Percentiles rank a stretch among this genome's conserved stretches.
These are phyloP conservation scores for Penicillium fuscoglaucum DNA, from an alignment of 2,329 filamentous ascomycete genomes.

Conservation along the genomic window DNA sequence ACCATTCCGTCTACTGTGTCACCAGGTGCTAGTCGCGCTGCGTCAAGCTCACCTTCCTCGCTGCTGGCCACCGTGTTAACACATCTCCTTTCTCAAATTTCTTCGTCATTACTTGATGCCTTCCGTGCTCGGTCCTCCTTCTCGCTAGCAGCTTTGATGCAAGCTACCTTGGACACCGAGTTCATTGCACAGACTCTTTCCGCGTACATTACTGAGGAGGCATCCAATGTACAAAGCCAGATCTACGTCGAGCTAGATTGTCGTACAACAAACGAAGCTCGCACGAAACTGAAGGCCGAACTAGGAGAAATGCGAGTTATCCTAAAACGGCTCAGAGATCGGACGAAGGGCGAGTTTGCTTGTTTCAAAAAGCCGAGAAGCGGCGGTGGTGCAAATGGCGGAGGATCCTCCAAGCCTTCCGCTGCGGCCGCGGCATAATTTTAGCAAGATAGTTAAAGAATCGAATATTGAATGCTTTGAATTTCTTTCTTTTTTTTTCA, in stretches of 20 bases:
- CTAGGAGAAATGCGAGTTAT: conserved; percentile 85
- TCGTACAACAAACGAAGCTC: conserved; percentile 83
- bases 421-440: conserved; percentile 14
- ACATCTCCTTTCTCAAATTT: conserved; percentile 80
- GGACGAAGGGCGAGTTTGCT: conserved; percentile 82
- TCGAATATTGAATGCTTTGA: conserved; percentile 13
- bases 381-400: conserved; percentile 13
- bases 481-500: conserved; percentile 6
- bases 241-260: conserved; percentile 91
- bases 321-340: conserved; percentile 79
- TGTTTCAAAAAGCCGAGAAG: conserved; percentile 70
- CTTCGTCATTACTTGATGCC: conserved; percentile 74
- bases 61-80: conserved; percentile 81
- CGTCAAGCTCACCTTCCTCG: conserved; percentile 61
- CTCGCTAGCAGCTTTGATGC: conserved; percentile 80
- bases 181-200: conserved; percentile 92
- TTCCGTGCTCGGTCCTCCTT: conserved; percentile 71
- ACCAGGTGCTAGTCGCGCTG: conserved; percentile 71
- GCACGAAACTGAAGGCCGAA: conserved; percentile 77
- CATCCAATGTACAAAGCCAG: conserved; percentile 77
- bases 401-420: conserved; percentile 25
- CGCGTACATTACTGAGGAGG: conserved; percentile 82
- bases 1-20: conserved; percentile 68
- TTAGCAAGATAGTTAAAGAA: conserved; percentile 7
- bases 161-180: conserved; percentile 95